phyloP scores from a whole-genome alignment of 257 asterid species.

The Mitragyna speciosa region DNA sequence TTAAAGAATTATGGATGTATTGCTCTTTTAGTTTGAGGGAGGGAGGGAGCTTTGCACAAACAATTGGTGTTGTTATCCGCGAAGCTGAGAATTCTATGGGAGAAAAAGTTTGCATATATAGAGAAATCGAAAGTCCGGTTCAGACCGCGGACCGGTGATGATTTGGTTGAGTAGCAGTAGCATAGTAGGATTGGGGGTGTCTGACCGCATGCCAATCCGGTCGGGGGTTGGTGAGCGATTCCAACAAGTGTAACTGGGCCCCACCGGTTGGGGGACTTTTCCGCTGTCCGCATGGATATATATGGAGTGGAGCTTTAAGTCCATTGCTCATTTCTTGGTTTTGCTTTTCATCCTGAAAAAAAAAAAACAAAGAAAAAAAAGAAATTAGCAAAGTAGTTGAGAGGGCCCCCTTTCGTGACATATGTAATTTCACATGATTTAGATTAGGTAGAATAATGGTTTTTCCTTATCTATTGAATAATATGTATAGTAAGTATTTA shows the following conservation, averaged over 20 bases:
- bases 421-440: background rate
- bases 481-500: too few species aligned
- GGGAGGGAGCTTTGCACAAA: background rate
- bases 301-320: too few species aligned
- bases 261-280: background rate
- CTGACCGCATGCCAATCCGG: conserved; percentile 33
- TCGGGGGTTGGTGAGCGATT: conserved; percentile 42
- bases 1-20: background rate
- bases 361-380: background rate
- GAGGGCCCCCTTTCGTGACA: background rate
- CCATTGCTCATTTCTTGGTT: background rate
- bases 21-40: background rate
- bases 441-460: too few species aligned
- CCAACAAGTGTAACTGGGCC: conserved; percentile 29
- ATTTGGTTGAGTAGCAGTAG: background rate
- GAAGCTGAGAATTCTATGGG: background rate
- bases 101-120: background rate
- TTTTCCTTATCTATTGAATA: too few species aligned
- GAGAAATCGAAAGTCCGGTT: background rate
- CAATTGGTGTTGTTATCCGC: background rate
- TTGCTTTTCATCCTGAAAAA: too few species aligned
- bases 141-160: background rate
- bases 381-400: background rate
- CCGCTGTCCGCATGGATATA: background rate
- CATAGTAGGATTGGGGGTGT: background rate